These are phyloP conservation scores for Chamaecrista fasciculata DNA, from an alignment of 306 rosid species.

Conservation along the genomic window DNA sequence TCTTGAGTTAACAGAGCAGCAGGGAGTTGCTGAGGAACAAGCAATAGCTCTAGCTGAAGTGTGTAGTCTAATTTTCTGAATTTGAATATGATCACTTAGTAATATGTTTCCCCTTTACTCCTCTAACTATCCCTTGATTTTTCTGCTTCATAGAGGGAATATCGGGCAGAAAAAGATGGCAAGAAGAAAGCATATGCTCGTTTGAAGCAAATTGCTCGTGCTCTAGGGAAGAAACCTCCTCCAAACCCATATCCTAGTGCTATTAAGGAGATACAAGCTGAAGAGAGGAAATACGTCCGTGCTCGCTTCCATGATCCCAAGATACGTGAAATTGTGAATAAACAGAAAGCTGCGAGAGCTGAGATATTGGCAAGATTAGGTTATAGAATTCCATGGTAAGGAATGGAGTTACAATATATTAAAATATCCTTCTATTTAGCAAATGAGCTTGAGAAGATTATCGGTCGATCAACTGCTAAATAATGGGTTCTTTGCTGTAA, in stretches of 20 bases:
- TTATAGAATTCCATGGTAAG: conserved; percentile 19
- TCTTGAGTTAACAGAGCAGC: conserved; percentile 73
- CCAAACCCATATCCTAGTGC: conserved; percentile 83
- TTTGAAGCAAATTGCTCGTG: conserved; percentile 67
- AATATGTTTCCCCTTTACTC: background rate
- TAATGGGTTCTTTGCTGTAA: background rate
- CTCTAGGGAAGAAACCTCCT: conserved; percentile 78
- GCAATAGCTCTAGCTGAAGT: conserved; percentile 86
- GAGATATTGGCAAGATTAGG: conserved; percentile 43
- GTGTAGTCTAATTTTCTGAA: conserved; percentile 26
- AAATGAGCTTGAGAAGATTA: conserved; percentile 6
- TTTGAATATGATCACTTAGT: background rate
- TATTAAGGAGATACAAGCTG: conserved; percentile 69
- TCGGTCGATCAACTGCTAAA: conserved; percentile 5
- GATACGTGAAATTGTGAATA: conserved; percentile 48
- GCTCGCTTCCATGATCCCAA: conserved; percentile 72
- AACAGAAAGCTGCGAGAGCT: conserved; percentile 45
- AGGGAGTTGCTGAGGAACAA: conserved; percentile 67
- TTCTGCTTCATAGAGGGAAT: conserved; percentile 66
- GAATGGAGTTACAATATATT: background rate
- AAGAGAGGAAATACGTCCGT: conserved; percentile 67
- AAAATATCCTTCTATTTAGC: conserved; percentile 17
- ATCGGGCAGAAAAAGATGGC: conserved; percentile 57
- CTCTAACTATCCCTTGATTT: conserved; percentile 19
- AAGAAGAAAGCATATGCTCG: conserved; percentile 73